Conservation (phyloP, 2,329 filamentous ascomycete genomes). For the Seiridium unicorne region DNA sequence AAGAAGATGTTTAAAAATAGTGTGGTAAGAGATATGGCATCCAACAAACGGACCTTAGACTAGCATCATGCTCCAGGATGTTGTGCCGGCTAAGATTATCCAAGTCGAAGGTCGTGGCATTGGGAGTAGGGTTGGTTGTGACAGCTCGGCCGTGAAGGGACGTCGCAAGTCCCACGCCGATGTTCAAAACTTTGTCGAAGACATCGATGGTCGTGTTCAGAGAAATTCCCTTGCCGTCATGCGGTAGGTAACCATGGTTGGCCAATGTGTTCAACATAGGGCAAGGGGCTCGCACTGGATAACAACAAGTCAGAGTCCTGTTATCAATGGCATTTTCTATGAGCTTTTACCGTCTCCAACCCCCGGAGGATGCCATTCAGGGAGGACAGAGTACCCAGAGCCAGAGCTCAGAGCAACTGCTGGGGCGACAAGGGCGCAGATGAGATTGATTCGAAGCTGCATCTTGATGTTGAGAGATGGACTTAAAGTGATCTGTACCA, state of each 20-base stretch:
- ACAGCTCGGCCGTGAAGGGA: neutral
- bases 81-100: constrained; percentile 6
- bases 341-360: neutral
- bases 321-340: neutral
- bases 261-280: constrained; percentile 12
- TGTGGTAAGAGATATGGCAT: no score
- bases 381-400: neutral
- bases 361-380: neutral
- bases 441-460: neutral
- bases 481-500: no score
- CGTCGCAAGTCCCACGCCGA: neutral
- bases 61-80: constrained; percentile 11
- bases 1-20: no score
- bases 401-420: neutral
- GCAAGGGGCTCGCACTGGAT: constrained; percentile 4
- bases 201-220: neutral
- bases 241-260: constrained; percentile 11
- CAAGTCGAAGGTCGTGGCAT: constrained; percentile 8
- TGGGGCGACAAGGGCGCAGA: neutral
- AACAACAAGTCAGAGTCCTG: neutral
- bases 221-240: constrained; percentile 2
- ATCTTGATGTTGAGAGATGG: neutral
- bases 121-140: neutral
- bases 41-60: neutral
- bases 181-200: neutral